These are phyloP conservation scores for Sutorius australiensis DNA, from an alignment of 768 basidiomycete genomes.

Conservation along the genomic window DNA sequence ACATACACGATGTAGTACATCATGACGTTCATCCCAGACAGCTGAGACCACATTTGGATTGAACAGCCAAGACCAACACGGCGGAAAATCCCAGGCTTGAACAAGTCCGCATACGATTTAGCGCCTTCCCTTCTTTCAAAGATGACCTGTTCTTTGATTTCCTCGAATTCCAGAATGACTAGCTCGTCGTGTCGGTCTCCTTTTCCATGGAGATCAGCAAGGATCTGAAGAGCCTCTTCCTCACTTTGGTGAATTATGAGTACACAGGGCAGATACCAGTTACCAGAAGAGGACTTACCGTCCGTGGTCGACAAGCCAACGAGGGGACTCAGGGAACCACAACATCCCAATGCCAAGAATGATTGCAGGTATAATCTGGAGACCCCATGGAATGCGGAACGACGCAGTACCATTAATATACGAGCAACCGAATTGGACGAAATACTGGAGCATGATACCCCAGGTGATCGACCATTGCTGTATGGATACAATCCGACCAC, in stretches of 20 bases:
- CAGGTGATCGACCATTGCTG: conserved; percentile 82
- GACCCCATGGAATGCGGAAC: conserved; percentile 77
- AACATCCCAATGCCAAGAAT: conserved; percentile 65
- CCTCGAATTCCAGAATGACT: conserved; percentile 66
- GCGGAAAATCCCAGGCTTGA: conserved; percentile 63
- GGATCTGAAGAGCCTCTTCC: conserved; percentile 63
- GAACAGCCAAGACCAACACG: conserved; percentile 66
- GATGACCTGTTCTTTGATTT: conserved; percentile 53
- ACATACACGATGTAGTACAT: conserved; percentile 64
- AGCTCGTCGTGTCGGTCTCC: conserved; percentile 58
- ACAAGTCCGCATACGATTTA: conserved; percentile 62
- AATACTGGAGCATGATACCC: conserved; percentile 75
- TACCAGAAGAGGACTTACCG: conserved; percentile 31
- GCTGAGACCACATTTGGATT: conserved; percentile 81
- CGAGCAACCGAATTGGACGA: conserved; percentile 72
- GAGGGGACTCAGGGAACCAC: conserved; percentile 65
- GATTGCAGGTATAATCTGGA: conserved; percentile 77
- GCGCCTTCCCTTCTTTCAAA: conserved; percentile 69
- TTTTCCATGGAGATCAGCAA: conserved; percentile 67
- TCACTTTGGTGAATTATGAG: conserved; percentile 18
- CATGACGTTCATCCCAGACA: conserved; percentile 79
- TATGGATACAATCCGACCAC: conserved; percentile 70
- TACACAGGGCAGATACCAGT: neutral
- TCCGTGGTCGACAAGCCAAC: conserved; percentile 65
- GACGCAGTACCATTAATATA: conserved; percentile 62